Evolutionary conservation across 2,329 filamentous ascomycete genomes (phyloP), one percentile per base, ranked within the genome.

Genomic region (Ophiocordyceps polyrhachis-furcata): DNA sequence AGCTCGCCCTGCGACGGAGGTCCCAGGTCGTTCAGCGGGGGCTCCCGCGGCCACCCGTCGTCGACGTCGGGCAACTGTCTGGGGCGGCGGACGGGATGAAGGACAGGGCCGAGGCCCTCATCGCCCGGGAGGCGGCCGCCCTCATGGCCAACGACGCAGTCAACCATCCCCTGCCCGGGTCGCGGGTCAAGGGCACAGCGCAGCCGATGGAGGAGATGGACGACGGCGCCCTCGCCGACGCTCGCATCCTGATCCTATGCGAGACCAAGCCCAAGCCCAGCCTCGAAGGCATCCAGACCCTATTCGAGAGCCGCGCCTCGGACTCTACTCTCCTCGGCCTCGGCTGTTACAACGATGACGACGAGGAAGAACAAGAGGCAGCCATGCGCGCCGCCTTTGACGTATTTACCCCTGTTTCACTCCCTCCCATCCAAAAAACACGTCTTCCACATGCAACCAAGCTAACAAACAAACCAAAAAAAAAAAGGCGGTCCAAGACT

Each of bases 21-120:
- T 93, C 84, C 1, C 87, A 93, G 56, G 88, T 93, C n/a, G 79
- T 95, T 61, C 89, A 96, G 62, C 79, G 74, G 52, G 76, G 74
- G 4, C 67, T 98, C 13, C 91, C 91, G 8, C 74, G 89, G 41
- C 87, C 91, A 1, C 70, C 71, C 1, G 63, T 71, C 2, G 69
- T 96, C 14, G 81, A 96, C 58, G 62, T 91, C 20, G 67, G 79
- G 43, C 69, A 70, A 1, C 64, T 96, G 51, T 58, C 87, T 29
- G 72, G 76, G 49, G 70, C 69, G 29, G 82, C 81, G 0, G 69
- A 73, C 2, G 61, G 69, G 13, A 63, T 81, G 5, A 56, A 69
- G 2, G 77, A 88, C 53, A 73, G 79, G 0, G 70, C 79, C n/a
- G 70, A 81, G 53, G 68, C 71, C 13, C 66, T 82, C 41, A 79